Conservation (phyloP, 139 green algal species). For the Astrephomene gubernaculifera region DNA sequence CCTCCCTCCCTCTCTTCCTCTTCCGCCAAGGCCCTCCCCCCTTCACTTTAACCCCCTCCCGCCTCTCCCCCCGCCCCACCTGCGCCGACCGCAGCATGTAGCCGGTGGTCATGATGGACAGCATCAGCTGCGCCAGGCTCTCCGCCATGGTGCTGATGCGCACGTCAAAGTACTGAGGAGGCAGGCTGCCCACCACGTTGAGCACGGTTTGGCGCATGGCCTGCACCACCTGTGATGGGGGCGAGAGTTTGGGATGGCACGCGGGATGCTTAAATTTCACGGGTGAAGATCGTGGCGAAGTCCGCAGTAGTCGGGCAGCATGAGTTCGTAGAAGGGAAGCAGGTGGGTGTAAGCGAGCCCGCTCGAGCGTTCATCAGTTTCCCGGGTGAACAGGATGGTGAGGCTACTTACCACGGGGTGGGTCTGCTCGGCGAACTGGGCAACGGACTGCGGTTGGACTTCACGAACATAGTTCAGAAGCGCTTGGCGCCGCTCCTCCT, state of each 20-base stretch:
- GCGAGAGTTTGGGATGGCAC: not conserved
- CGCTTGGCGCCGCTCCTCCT: constrained; percentile 45
- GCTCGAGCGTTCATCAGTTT: too few species aligned
- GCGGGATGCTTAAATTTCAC: not conserved
- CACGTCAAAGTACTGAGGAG: constrained; percentile 87
- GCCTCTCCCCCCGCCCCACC: not conserved
- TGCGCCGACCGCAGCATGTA: constrained; percentile 88
- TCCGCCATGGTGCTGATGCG: constrained; percentile 83
- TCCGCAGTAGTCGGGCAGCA: too few species aligned
- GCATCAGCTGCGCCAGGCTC: constrained; percentile 91
- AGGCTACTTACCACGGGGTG: constrained; percentile 1
- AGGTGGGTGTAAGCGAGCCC: too few species aligned
- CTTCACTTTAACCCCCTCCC: not conserved
- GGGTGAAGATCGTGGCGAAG: too few species aligned
- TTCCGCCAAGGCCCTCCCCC: not conserved
- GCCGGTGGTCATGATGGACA: constrained; percentile 87
- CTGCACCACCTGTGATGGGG: constrained; percentile 69
- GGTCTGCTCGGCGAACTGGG: constrained; percentile 68
- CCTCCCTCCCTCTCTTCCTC: not conserved
- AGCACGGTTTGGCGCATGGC: constrained; percentile 87
- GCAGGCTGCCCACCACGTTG: constrained; percentile 87
- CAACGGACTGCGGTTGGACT: constrained; percentile 64
- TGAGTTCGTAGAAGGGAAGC: too few species aligned
- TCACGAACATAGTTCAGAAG: constrained; percentile 76
- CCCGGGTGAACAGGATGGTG: too few species aligned